Percentiles rank a stretch among this genome's conserved stretches.
Conservation (phyloP, 371 early-diverging fungal species). For the Haplosporangium sp. region DNA sequence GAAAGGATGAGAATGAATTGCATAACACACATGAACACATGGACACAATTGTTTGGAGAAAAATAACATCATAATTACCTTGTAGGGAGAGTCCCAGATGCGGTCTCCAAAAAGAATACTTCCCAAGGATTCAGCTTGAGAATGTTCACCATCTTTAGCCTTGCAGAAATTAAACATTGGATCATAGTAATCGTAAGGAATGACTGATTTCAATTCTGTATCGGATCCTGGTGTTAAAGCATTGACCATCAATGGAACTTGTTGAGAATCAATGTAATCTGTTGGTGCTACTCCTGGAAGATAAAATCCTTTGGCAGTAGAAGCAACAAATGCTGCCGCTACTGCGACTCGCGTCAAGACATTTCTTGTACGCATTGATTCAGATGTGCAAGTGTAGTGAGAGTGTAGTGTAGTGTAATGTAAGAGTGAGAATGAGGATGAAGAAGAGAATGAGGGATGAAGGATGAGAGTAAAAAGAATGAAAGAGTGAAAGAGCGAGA, state of each 20-base stretch:
- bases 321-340: slow-evolving; percentile 2
- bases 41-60: background rate
- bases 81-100: slow-evolving; percentile 86
- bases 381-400: background rate
- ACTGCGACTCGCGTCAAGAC: slow-evolving; percentile 10
- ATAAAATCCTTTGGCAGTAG: slow-evolving; percentile 71
- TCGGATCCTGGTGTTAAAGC: slow-evolving; percentile 81
- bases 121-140: slow-evolving; percentile 90
- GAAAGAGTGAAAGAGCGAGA: background rate
- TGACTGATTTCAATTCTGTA: slow-evolving; percentile 74
- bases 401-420: background rate
- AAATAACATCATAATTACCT: slow-evolving; percentile 60
- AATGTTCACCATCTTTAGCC: slow-evolving; percentile 74
- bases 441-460: background rate
- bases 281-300: slow-evolving; percentile 95
- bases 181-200: slow-evolving; percentile 91
- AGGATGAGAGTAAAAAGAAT: too few relatives aligned
- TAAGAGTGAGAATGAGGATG: background rate
- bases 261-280: slow-evolving; percentile 77
- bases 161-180: slow-evolving; percentile 87
- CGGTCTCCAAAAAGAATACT: slow-evolving; percentile 96
- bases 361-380: slow-evolving; percentile 5
- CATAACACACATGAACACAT: background rate
- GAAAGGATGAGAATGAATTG: background rate
- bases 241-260: slow-evolving; percentile 87